Conservation (phyloP, 2,329 filamentous ascomycete species). For the Aspergillaceae sp. region DNA sequence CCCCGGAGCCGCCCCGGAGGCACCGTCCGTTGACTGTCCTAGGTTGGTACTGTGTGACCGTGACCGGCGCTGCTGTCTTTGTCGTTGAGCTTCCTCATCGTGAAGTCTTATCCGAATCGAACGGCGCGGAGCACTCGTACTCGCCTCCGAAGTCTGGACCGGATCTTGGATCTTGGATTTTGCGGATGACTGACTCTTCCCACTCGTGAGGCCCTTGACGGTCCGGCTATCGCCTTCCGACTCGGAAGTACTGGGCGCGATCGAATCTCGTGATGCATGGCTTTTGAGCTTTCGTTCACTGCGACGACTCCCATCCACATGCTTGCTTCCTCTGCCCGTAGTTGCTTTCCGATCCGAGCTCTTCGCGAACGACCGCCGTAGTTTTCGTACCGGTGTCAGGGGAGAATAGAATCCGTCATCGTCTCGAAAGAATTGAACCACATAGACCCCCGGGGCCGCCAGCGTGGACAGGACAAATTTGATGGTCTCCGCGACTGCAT, state of each 20-base stretch:
- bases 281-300: slow-evolving; percentile 24
- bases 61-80: slow-evolving; percentile 47
- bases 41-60: slow-evolving; percentile 25
- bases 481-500: slow-evolving; percentile 64
- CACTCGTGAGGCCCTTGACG: slow-evolving; percentile 13
- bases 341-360: slow-evolving; percentile 12
- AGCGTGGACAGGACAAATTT: slow-evolving; percentile 71
- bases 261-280: slow-evolving; percentile 33
- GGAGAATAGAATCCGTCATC: slow-evolving; percentile 70
- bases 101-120: slow-evolving; percentile 88
- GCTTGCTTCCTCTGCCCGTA: slow-evolving; percentile 15
- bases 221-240: slow-evolving; percentile 41
- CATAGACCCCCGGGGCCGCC: slow-evolving; percentile 69
- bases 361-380: slow-evolving; percentile 34
- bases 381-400: slow-evolving; percentile 60
- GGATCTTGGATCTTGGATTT: slow-evolving; percentile 19
- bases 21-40: slow-evolving; percentile 16
- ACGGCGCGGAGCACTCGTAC: slow-evolving; percentile 60
- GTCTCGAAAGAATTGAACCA: slow-evolving; percentile 76
- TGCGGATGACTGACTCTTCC: slow-evolving; percentile 14
- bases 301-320: slow-evolving; percentile 20
- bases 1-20: slow-evolving; percentile 15
- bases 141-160: slow-evolving; percentile 48
- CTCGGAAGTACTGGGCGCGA: slow-evolving; percentile 46
- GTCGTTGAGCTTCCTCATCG: slow-evolving; percentile 65